Base-by-base conservation (phyloP, 176 grass and related monocot species). In the Hordeum vulgare region DNA sequence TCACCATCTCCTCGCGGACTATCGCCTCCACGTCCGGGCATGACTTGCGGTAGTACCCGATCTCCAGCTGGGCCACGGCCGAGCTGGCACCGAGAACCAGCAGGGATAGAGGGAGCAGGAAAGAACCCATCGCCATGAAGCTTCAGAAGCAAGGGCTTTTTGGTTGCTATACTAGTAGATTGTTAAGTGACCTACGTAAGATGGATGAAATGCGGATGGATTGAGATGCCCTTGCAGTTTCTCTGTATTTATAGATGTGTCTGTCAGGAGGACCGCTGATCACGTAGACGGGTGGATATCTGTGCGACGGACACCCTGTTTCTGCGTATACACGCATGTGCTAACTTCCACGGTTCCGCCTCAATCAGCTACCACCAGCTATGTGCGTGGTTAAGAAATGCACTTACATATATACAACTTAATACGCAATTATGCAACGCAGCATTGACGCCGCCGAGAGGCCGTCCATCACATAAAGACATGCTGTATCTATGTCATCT, bases 1-100 rank as follows among this genome's bases (percentile, higher is more conserved):
- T 68, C 39, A 41, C 88, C 91, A 91, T 97, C 75, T 97, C 94
- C 31, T 84, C 18, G 0, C 75, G 84, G 42, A 97, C 89, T 3
- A 97, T 94, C 0, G 68, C 82, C 86, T 94, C 89, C 8, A 61
- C 87, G 45, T 88, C 58, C 0, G 94, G 89, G 87, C 94, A 97
- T 47, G 89, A 88, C 74, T 97, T 81, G 79, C 79, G 71, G 68
- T 94, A 97, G 82, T 81, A 97, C 5, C 86, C 87, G 11, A 75
- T n/a, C 61, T 82, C 41, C 17, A 97, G 77, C 27, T 96, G 83
- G 14, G 86, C 90, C 28, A 12, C 75, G 10, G 49, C 76, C 37
- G 67, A 85, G 61, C 61, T 65, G 21, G 73, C 83, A 35, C 35
- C 62, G 0, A 87, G 44, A 12, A 89, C 58, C 23, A 86, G 24